A percentile compares a stretch with the other conserved stretches of the same genome.
Conservation (phyloP, 2,329 filamentous ascomycete genomes). For the Pseudophaeomoniella oleicola region DNA sequence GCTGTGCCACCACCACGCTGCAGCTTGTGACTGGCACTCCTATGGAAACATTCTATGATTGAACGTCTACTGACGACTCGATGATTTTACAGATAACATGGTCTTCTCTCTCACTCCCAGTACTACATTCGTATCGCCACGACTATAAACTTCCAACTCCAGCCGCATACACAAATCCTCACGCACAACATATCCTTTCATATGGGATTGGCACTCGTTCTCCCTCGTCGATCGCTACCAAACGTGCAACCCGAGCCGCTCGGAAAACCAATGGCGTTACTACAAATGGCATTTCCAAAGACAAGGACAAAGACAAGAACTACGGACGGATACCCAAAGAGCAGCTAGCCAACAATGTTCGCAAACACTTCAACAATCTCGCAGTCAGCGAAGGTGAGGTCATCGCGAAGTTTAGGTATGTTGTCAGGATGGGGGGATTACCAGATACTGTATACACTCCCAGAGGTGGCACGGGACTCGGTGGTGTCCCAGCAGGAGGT, state of each 20-base stretch:
- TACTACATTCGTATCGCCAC: slow-evolving; percentile 34
- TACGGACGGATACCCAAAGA: slow-evolving; percentile 26
- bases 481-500: slow-evolving; percentile 9
- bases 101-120: slow-evolving; percentile 25
- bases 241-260: slow-evolving; percentile 14
- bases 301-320: slow-evolving; percentile 6
- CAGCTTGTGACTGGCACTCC: too few relatives aligned
- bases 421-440: slow-evolving; percentile 30
- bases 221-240: slow-evolving; percentile 27
- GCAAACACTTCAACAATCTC: slow-evolving; percentile 32
- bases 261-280: slow-evolving; percentile 3
- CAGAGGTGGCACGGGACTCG: slow-evolving; percentile 6
- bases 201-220: slow-evolving; percentile 28
- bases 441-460: neutral
- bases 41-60: too few relatives aligned
- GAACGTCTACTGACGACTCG: too few relatives aligned
- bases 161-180: slow-evolving; percentile 26
- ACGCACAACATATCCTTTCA: slow-evolving; percentile 32
- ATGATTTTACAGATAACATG: slow-evolving; percentile 27
- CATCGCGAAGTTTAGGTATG: slow-evolving; percentile 32
- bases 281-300: neutral
- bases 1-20: too few relatives aligned
- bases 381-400: slow-evolving; percentile 30
- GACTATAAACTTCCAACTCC: slow-evolving; percentile 30
- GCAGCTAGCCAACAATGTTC: slow-evolving; percentile 25